Base-by-base conservation (phyloP, 1,284 basidiomycete genomes). In the Termitomyces sp. region DNA sequence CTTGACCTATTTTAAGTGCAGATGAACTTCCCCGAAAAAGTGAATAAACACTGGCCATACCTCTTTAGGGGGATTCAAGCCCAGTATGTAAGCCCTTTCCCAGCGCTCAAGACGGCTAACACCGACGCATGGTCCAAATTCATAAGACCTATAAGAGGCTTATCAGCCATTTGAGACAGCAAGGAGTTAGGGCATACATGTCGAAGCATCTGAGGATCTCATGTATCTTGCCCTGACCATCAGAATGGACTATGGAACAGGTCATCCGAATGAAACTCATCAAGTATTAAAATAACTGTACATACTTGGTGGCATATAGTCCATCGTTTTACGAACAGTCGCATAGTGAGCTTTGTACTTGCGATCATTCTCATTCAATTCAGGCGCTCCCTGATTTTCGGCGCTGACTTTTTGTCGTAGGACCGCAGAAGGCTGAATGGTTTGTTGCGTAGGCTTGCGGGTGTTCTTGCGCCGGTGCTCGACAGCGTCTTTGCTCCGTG, bases 51-150 rank as follows among this genome's bases (percentile, higher is more conserved):
- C 16, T 19, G 16, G 7, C 69, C 79, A 55, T 59, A 92, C 91
- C 75, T 93, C 91, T 14, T 71, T 66, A 1, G 95, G 94, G 14
- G 95, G 95, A 49, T 89, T 78, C 19, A 97, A 73, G 5, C 91
- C 93, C 41, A 95, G 75, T 14, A 80, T 78, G 42, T 86, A 67
- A 0, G 95, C 95, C 37, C 95, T 77, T 62, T 96, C 81, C 92
- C 93, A 98, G 31, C 95, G 78, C 57, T 94, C 84, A 21, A 97
- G 72, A 40, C 94, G 81, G 11, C 84, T 81, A 43, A 95, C 78
- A 1, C 93, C 93, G 40, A 91, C 77, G 60, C 87, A 93, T 1
- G 93, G 93, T 0, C 93, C 93, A 64, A 86, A 96, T 59, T 91
- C 83, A 53, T 86, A 84, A 0, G 85, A 83, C 62, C 86, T 88